Evolutionary conservation across 495 filamentous ascomycete species (phyloP), one percentile per base, ranked within the genome.

Genomic region (Bombardia bombarda): DNA sequence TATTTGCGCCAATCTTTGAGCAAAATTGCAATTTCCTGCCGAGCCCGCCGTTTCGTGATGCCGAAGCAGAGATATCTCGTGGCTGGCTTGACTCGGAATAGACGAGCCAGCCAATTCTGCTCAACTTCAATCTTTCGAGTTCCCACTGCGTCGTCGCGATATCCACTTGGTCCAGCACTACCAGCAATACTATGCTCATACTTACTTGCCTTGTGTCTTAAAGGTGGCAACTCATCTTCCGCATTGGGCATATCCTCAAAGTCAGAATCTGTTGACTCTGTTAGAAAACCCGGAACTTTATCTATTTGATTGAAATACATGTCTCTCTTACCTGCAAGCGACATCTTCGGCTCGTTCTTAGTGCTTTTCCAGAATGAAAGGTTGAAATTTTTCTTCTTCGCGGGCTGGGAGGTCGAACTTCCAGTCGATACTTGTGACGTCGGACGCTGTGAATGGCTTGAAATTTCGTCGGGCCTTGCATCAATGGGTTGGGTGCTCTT

Each of bases 11-110:
- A 96, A 16, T 84, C 79, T 7, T 74, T 75, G 9, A 96, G 75
- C 25, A 93, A 66, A 16, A 69, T 71, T 25, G 79, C 74, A 4
- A 94, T 66, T 45, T 93, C 87, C 49, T 82, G 82, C 25, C 87
- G 78, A 16, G 81, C 81, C 40, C 79, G 79, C 17, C 75, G 63
- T 38, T 80, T 82, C 2, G 79, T 72, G 17, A 84, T 69, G 5
- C 74, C 73, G 51, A 97, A 82, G 56, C 87, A 88, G 9, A 96
- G 56, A 7, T 82, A 71, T 40, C 75, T 74, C 21, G 67, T 78
- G 0, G 83, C 82, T 0, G 92, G 90, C 55, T 92, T 95, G 60
- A 96, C 82, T 36, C 87, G 79, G 64, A 98, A 83, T 17, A 97
- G 77, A 13, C 84, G 83, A 25, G 84, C 79, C 37, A 98, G 72